Evolutionary conservation across 441 rosid genomes (phyloP).

Genomic region (Erodium texanum): DNA sequence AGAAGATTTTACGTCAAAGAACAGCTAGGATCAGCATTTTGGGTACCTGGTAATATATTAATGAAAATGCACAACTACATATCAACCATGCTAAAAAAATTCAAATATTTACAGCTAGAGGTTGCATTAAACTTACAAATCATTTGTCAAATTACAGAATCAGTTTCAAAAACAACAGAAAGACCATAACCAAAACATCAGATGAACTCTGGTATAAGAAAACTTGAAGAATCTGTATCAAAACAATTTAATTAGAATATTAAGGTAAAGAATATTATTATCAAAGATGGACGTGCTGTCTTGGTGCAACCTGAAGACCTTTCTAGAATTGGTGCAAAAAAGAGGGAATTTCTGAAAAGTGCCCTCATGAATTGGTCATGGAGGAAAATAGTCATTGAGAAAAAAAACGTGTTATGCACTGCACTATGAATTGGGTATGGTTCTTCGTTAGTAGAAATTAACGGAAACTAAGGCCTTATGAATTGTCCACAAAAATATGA

Average conservation of each 20-base stretch:
- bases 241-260: background rate
- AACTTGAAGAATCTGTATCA: background rate
- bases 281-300: background rate
- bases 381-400: no score
- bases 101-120: background rate
- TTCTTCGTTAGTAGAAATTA: no score
- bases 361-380: no score
- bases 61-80: constrained; percentile 2
- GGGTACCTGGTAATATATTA: constrained; percentile 1
- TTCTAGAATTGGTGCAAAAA: background rate
- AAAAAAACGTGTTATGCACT: no score
- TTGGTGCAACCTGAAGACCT: background rate
- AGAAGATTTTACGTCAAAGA: background rate
- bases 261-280: background rate
- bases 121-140: background rate
- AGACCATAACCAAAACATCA: background rate
- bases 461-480: no score
- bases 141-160: background rate
- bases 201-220: background rate
- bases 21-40: background rate
- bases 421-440: no score
- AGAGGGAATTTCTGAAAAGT: no score
- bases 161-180: background rate
- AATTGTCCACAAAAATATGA: no score
- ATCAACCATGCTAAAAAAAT: background rate